Percentiles rank a stretch among this genome's conserved stretches.
phyloP scores from a whole-genome alignment of 768 basidiomycete species.

The Kondoa subrosea region DNA sequence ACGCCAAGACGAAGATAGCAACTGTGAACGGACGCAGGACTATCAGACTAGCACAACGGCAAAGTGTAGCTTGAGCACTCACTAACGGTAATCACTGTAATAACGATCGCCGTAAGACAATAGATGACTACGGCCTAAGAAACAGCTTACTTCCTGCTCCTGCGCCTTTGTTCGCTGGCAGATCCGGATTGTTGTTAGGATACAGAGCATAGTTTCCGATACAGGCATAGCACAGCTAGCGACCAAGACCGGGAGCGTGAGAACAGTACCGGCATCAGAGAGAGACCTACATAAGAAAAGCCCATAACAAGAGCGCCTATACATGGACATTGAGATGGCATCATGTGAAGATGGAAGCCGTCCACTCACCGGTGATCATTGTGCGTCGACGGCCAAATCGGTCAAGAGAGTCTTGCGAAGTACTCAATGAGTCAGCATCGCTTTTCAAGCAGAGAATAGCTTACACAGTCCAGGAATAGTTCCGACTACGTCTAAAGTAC shows the following conservation, averaged over 20 bases:
- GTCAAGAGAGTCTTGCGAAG: slow-evolving; percentile 10
- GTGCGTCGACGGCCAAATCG: slow-evolving; percentile 17
- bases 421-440: neutral
- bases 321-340: neutral
- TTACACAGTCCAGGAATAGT: slow-evolving; percentile 11
- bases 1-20: neutral
- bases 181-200: slow-evolving; percentile 18
- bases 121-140: too few species aligned
- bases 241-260: neutral
- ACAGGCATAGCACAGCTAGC: neutral
- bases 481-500: neutral
- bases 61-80: too few species aligned
- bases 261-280: slow-evolving; percentile 1
- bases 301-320: slow-evolving; percentile 19
- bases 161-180: too few species aligned
- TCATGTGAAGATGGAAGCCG: too few species aligned
- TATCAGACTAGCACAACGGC: too few species aligned
- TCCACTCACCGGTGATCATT: too few species aligned
- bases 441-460: neutral
- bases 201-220: slow-evolving; percentile 8
- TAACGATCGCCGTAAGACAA: too few species aligned
- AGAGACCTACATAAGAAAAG: slow-evolving; percentile 10
- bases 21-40: neutral
- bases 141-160: too few species aligned
- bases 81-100: too few species aligned